A percentile compares a stretch with the other conserved stretches of the same genome.
Evolutionary conservation across 2,329 filamentous ascomycete genomes (phyloP).

Genomic region (Sclerotinia borealis): DNA sequence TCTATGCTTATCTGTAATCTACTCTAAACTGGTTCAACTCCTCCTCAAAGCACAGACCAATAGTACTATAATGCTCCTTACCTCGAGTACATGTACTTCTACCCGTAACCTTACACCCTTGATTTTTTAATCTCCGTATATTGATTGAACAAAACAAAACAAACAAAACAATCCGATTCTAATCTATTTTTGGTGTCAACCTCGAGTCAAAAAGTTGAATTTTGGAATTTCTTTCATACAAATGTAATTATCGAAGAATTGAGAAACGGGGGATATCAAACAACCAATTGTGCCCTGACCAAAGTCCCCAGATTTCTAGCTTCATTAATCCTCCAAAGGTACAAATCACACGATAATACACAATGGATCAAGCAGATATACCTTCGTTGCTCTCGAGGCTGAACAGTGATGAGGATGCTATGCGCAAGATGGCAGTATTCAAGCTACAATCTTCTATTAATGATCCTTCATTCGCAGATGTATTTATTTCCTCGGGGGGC

Average conservation of each 20-base stretch:
- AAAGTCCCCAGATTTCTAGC: neutral
- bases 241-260: constrained; percentile 6
- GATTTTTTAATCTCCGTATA: constrained; percentile 7
- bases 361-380: constrained; percentile 60
- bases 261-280: neutral
- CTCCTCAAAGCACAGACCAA: neutral
- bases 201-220: neutral
- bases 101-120: too few relatives aligned
- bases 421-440: constrained; percentile 98
- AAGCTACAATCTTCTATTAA: constrained; percentile 94
- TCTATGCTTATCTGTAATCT: neutral
- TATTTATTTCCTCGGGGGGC: constrained; percentile 88
- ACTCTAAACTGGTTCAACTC: neutral
- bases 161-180: neutral
- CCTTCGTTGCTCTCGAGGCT: constrained; percentile 59
- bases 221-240: neutral
- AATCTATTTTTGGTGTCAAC: neutral
- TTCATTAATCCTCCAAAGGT: neutral
- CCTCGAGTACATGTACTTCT: too few relatives aligned
- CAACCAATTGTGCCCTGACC: constrained; percentile 4
- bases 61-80: too few relatives aligned
- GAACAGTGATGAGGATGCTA: constrained; percentile 73
- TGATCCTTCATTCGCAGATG: constrained; percentile 91
- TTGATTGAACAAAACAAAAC: neutral
- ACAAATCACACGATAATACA: neutral